A percentile compares a stretch with the other conserved stretches of the same genome.
Evolutionary conservation across 1,284 basidiomycete genomes (phyloP).

Genomic region (Lentinus polychrous): DNA sequence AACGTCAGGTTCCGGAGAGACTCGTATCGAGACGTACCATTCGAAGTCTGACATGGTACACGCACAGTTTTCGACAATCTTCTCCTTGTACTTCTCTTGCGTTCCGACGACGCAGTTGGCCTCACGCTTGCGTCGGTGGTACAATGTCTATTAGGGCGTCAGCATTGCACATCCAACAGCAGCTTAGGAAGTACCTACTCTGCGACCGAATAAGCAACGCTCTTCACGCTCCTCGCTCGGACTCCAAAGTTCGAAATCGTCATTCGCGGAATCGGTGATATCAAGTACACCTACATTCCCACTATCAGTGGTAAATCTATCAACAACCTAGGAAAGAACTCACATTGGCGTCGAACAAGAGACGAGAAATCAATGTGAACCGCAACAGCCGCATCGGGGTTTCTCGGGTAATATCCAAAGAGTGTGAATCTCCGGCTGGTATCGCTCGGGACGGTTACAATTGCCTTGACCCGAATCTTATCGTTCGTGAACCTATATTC

Average conservation of each 20-base stretch:
- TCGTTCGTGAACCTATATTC: slow-evolving; percentile 81
- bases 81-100: slow-evolving; percentile 44
- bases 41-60: slow-evolving; percentile 81
- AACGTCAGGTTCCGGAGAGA: background rate
- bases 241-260: slow-evolving; percentile 95
- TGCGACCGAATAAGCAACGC: slow-evolving; percentile 79
- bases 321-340: slow-evolving; percentile 21
- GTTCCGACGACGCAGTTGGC: slow-evolving; percentile 80
- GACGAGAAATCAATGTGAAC: slow-evolving; percentile 89
- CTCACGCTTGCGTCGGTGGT: slow-evolving; percentile 80
- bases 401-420: slow-evolving; percentile 58
- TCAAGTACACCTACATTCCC: slow-evolving; percentile 54
- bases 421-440: slow-evolving; percentile 90
- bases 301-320: slow-evolving; percentile 11
- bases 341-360: slow-evolving; percentile 72
- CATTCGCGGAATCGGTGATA: slow-evolving; percentile 64
- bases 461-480: slow-evolving; percentile 67
- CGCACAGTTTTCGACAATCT: slow-evolving; percentile 63
- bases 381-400: slow-evolving; percentile 49
- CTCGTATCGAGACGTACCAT: slow-evolving; percentile 49
- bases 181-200: slow-evolving; percentile 38
- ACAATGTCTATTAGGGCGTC: slow-evolving; percentile 54
- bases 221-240: slow-evolving; percentile 79
- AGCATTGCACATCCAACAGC: background rate
- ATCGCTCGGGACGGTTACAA: slow-evolving; percentile 88